Evolutionary conservation across 768 basidiomycete species (phyloP), one percentile per base, ranked within the genome.

Genomic region (Sutorius australiensis): DNA sequence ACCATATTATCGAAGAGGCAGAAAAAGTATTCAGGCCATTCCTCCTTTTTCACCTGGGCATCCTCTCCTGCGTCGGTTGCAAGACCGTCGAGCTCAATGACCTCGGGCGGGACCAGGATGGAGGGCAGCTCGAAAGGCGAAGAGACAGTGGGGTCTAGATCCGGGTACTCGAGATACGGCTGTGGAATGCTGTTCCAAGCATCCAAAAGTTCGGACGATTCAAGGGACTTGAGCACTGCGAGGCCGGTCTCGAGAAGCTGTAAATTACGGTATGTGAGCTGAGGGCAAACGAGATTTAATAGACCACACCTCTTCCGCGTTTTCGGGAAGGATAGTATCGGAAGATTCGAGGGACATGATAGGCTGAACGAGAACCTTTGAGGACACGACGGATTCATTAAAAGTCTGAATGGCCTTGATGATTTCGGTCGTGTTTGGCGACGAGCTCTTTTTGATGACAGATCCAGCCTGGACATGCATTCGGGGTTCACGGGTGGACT

Each of bases 31-130:
- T 86, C 83, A 0, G 88, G 86, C 83, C 89, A 89, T 58, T 92
- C 89, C 62, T 89, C 87, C 63, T 86, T 89, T 66, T 88, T 88
- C 27, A 87, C 77, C 57, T 80, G 81, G 0, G 83, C 79, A 37
- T 87, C 86, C 59, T 86, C 87, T 16, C 84, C 84, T 16, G 82
- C 76, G 46, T 90, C 87, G 0, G 80, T 77, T 0, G 84, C 77
- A 41, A 92, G 71, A 0, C 79, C 78, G 37, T 92, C 91, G 9
- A 90, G 75, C 59, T 93, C 92, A 28, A 92, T 87, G 21, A 86
- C 81, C 67, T 95, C 92, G 1, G 92, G 92, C 3, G 92, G 92
- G 0, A 95, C 90, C 16, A 95, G 76, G 37, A 94, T 83, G 32
- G 82, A 77, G 6, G 91, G 91, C 10, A 95, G 75, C 30, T 82